Conservation (phyloP, 345 rosid genomes). For the Abelmoschus esculentus region DNA sequence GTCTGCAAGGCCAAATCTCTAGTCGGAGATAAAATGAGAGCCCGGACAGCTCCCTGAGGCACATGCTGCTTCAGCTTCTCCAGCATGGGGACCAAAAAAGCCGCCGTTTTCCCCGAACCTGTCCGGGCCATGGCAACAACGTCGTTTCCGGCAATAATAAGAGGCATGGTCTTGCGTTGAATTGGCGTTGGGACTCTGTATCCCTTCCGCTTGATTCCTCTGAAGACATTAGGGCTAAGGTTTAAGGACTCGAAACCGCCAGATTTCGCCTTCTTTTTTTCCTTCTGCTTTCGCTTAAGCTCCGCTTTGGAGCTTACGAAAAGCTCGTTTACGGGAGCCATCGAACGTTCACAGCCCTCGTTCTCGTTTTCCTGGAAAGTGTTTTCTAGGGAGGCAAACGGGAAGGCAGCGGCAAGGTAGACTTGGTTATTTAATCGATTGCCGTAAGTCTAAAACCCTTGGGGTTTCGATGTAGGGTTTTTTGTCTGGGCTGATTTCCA, state of each 20-base stretch:
- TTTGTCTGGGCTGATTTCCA: too few relatives aligned
- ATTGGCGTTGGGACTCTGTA: constrained; percentile 92
- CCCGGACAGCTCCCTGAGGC: constrained; percentile 79
- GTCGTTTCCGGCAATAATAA: constrained; percentile 82
- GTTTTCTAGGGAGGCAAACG: neutral
- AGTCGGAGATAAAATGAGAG: constrained; percentile 85
- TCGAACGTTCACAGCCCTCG: neutral
- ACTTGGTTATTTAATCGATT: too few relatives aligned
- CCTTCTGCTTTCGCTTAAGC: constrained; percentile 56
- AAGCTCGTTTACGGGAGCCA: constrained; percentile 10
- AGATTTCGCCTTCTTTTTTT: constrained; percentile 79
- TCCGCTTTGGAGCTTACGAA: constrained; percentile 72
- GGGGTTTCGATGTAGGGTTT: neutral
- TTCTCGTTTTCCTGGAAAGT: neutral
- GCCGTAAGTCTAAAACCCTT: neutral
- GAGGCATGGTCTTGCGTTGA: constrained; percentile 95
- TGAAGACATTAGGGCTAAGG: constrained; percentile 58
- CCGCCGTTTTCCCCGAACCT: constrained; percentile 96
- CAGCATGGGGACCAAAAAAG: constrained; percentile 87
- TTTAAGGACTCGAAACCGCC: constrained; percentile 94
- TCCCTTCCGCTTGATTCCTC: constrained; percentile 78
- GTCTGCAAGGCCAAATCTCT: constrained; percentile 95
- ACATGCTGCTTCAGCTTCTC: constrained; percentile 73
- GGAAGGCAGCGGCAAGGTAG: neutral
- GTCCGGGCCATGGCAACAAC: constrained; percentile 99